Conservation (phyloP, 140 eudicot species). For the Bidens hawaiensis region DNA sequence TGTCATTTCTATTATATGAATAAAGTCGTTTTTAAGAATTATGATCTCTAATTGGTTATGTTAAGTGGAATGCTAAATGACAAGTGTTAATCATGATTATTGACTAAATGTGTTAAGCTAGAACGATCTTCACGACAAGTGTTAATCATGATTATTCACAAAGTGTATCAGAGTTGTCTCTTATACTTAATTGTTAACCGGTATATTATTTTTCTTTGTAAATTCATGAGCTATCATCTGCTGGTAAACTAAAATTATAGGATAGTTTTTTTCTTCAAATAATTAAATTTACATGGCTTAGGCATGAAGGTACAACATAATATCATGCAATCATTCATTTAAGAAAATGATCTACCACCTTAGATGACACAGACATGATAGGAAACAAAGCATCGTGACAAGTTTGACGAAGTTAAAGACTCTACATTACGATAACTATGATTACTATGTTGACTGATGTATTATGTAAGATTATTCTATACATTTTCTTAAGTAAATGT, state of each 20-base stretch:
- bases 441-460: conserved; percentile 25
- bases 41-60: neutral
- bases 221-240: neutral
- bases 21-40: neutral
- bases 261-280: neutral
- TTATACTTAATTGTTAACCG: conserved; percentile 14
- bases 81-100: conserved; percentile 13
- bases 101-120: too few species aligned
- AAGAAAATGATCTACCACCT: conserved; percentile 32
- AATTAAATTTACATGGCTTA: neutral
- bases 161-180: neutral
- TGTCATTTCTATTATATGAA: neutral
- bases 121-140: too few species aligned
- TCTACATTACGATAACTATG: conserved; percentile 6
- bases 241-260: neutral
- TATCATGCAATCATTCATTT: conserved; percentile 9
- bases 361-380: conserved; percentile 12
- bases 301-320: conserved; percentile 10
- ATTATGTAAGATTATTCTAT: neutral
- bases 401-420: conserved; percentile 16
- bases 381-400: conserved; percentile 7
- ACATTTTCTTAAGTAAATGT: neutral
- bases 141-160: conserved; percentile 21
- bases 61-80: neutral
- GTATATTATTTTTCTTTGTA: neutral